Evolutionary conservation across 768 basidiomycete species (phyloP).

Genomic region (Xerocomellus amylosporus): DNA sequence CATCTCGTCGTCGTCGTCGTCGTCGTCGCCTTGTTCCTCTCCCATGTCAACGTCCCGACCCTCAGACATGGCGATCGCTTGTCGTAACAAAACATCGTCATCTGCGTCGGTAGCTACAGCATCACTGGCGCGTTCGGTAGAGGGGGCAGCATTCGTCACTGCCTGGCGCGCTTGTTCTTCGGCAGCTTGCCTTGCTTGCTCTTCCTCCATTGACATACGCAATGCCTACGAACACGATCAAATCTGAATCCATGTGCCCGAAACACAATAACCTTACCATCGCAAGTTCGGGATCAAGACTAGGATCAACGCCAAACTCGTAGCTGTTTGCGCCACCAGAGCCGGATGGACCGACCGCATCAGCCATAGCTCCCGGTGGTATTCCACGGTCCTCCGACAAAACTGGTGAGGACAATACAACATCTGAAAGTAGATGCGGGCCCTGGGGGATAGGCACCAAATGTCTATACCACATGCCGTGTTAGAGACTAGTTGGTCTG

Average conservation of each 20-base stretch:
- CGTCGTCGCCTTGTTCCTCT: conserved; percentile 50
- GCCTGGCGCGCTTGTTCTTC: conserved; percentile 38
- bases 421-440: conserved; percentile 77
- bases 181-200: conserved; percentile 70
- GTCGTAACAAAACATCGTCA: conserved; percentile 73
- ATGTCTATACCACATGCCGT: conserved; percentile 51
- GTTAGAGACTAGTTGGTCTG: not conserved
- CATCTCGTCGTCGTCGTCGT: conserved; percentile 46
- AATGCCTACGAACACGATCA: conserved; percentile 59
- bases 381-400: conserved; percentile 78
- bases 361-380: conserved; percentile 57
- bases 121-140: conserved; percentile 21
- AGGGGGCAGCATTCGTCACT: conserved; percentile 19
- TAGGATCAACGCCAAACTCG: conserved; percentile 93
- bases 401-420: conserved; percentile 76
- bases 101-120: conserved; percentile 60
- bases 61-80: conserved; percentile 75
- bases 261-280: conserved; percentile 57
- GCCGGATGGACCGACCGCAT: conserved; percentile 45
- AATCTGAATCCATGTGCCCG: not conserved
- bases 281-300: conserved; percentile 92
- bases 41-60: conserved; percentile 52
- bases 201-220: conserved; percentile 96
- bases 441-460: conserved; percentile 77
- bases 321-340: conserved; percentile 55